Base-by-base conservation (phyloP, 2,329 filamentous ascomycete species). In the Ophiocordyceps australis region DNA sequence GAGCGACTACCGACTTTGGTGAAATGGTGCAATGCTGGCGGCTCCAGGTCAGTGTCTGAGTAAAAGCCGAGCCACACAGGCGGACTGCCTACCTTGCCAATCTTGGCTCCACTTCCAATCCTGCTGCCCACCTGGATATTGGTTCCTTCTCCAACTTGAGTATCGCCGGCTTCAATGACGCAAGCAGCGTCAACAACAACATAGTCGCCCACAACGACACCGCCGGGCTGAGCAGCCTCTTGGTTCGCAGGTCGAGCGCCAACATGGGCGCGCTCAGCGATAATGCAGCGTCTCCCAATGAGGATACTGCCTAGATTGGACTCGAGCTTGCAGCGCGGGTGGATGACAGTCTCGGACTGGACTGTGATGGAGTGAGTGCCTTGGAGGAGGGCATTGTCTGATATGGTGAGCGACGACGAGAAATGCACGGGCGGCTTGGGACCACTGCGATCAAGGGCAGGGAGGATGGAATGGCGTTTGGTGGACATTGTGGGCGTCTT, bases 301-400 rank as follows among this genome's bases (percentile, higher is more conserved):
- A 73, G 72, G 36, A 95, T 72, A 22, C 82, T 74, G 5, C 82
- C 82, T 26, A 75, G 62, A 30, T 72, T 71, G 7, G 86, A 76
- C 40, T 83, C 78, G 29, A 94, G 65, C 33, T 74, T 72, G 11
- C 74, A 69, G 25, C 85, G 79, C 2, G 89, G 85, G 41, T 95
- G 86, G n/a, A 98, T 54, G 6, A 94, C 67, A 4, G 71, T 74
- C 41, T 82, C 74, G 14, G 78, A 63, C 29, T 74, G 74, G 34
- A 95, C 71, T 23, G 70, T 74, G 34, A 98, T 80, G 2, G 71
- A 74, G 45, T 91, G 66, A 3, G 66, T 72, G 35, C 89, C 89
- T 12, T 58, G 68, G 12, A 77, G 53, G 12, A 66, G 52, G 9
- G 71, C 68, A 30, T 63, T 63, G 35, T 75, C 70, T 41, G 70